Evolutionary conservation across 1,139 yeast species (phyloP), one percentile per base, ranked within the genome.

Genomic region (Scheffersomyces parashehatae): DNA sequence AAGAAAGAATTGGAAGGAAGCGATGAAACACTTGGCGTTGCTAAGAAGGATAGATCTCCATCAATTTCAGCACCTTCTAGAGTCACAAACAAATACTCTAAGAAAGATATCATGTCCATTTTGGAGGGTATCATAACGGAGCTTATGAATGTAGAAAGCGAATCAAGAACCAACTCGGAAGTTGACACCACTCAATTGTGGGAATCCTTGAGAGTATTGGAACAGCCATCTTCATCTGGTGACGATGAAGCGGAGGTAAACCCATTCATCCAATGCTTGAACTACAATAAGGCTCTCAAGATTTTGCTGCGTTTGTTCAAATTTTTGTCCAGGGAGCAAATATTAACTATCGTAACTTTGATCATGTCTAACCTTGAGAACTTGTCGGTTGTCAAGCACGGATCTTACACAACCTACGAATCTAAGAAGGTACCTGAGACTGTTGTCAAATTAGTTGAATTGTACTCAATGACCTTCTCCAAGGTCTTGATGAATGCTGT

Each of bases 271-370:
- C 89, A 90, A 54, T 83, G 90, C 63, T 75, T 93, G 55, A 82
- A 88, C 36, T 88, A 85, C 60, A 88, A 88, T 59, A 93, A 93
- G 69, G 95, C 96, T 46, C 83, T 89, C 71, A 91, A 89, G 65
- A 78, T 90, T 36, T 83, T 93, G 69, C 91, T 93, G 38, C 83
- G 99, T 66, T 78, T 89, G 48, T 89, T 90, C 75, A 85, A 90
- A 60, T 89, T 90, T 62, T 76, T 93, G 59, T 73, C 80, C 39
- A 77, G 85, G 53, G 90, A 87, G 56, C 95, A 89, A 60, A 82
- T 88, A 50, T 73, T 88, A 54, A 85, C 95, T 28, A 76, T 89
- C 46, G 79, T 88, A 41, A 88, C 95, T 32, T 80, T 88, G 49
- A 75, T 93, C 35, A 86, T 90, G 76, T 83, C 89, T 35, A 88